phyloP scores from a whole-genome alignment of 106 monocot genomes.

The Cymbidium sinense region DNA sequence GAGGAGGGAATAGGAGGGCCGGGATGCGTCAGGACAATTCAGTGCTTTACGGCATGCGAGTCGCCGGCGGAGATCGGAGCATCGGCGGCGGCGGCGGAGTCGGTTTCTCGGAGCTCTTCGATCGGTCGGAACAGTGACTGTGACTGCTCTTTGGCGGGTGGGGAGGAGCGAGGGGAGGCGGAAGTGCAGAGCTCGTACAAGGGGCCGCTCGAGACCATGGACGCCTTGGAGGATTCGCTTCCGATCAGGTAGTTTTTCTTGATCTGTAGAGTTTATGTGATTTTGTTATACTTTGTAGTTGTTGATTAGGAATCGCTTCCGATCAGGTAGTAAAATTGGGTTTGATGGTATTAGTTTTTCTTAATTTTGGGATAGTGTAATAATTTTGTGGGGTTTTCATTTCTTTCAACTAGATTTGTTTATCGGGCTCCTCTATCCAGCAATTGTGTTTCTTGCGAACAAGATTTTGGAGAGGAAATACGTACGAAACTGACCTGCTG shows the following conservation, averaged over 20 bases:
- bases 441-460: no score
- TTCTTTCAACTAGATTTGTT: no score
- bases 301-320: not conserved
- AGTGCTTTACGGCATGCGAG: conserved; percentile 7
- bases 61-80: not conserved
- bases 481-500: no score
- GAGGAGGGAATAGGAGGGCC: conserved; percentile 9
- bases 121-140: conserved; percentile 59
- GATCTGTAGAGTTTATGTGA: not conserved
- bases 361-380: no score
- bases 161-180: conserved; percentile 29
- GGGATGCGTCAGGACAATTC: conserved; percentile 10
- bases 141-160: conserved; percentile 24
- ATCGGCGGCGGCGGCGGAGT: not conserved
- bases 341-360: not conserved
- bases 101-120: conserved; percentile 53
- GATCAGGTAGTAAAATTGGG: not conserved
- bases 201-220: conserved; percentile 63
- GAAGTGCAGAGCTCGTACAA: conserved; percentile 70
- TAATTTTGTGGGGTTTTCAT: no score
- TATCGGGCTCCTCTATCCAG: no score
- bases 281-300: not conserved
- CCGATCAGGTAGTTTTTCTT: conserved; percentile 40
- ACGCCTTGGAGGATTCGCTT: conserved; percentile 54
- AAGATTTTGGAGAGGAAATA: no score